phyloP scores from a whole-genome alignment of 768 basidiomycete genomes.

The Lactarius psammicola region DNA sequence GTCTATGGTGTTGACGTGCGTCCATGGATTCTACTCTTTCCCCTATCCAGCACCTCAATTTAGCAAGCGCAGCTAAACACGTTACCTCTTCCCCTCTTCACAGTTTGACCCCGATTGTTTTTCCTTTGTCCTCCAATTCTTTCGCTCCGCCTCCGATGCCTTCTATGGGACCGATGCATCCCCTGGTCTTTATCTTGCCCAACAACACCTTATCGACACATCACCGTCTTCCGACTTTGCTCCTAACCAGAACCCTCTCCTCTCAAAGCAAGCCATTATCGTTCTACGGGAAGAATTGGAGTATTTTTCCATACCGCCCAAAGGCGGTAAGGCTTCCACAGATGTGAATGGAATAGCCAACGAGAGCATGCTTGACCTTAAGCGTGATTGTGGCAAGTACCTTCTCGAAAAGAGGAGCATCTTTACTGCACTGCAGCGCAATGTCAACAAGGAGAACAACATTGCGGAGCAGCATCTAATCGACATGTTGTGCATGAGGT shows the following conservation, averaged over 20 bases:
- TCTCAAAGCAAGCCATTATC: slow-evolving; percentile 96
- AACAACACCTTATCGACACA: slow-evolving; percentile 74
- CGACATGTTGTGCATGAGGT: slow-evolving; percentile 99
- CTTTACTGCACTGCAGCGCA: slow-evolving; percentile 96
- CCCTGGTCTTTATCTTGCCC: slow-evolving; percentile 74
- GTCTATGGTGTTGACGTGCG: slow-evolving; percentile 95
- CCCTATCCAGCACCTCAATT: slow-evolving; percentile 21
- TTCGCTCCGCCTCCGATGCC: slow-evolving; percentile 77
- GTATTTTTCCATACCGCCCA: slow-evolving; percentile 94
- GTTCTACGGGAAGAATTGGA: slow-evolving; percentile 97
- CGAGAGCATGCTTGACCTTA: slow-evolving; percentile 71
- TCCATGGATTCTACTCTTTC: slow-evolving; percentile 30
- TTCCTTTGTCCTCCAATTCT: slow-evolving; percentile 90
- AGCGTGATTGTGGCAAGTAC: slow-evolving; percentile 81
- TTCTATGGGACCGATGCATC: slow-evolving; percentile 84
- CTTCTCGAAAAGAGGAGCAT: slow-evolving; percentile 89
- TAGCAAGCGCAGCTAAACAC: slow-evolving; percentile 20
- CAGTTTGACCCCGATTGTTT: slow-evolving; percentile 99
- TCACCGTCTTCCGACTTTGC: slow-evolving; percentile 56
- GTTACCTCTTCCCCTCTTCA: slow-evolving; percentile 21
- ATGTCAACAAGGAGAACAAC: slow-evolving; percentile 99
- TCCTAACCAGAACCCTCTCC: slow-evolving; percentile 80
- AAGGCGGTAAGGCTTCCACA: slow-evolving; percentile 56
- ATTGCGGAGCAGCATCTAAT: slow-evolving; percentile 98
- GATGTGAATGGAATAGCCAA: slow-evolving; percentile 82